These are phyloP conservation scores for Linum tenue DNA, from an alignment of 345 rosid genomes.

Conservation along the genomic window DNA sequence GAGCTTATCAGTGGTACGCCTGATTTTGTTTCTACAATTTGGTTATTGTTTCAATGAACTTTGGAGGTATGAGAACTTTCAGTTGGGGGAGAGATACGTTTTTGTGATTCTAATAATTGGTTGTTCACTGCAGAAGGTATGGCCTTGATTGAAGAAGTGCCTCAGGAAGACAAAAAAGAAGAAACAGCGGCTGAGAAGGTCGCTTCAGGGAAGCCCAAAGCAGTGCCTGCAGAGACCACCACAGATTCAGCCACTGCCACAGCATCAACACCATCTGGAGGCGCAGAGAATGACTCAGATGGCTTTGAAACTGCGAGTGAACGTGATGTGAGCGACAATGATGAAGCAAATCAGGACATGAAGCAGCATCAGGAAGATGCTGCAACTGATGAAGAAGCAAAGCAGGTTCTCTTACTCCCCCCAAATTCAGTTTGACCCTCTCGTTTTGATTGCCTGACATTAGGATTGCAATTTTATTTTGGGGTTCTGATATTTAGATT, in stretches of 20 bases:
- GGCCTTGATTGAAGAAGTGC: neutral
- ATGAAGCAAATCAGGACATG: slow-evolving; percentile 15
- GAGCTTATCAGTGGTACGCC: no score
- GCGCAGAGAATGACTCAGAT: slow-evolving; percentile 50
- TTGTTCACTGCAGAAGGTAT: neutral
- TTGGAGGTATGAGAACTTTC: no score
- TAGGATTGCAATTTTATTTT: neutral
- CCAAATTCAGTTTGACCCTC: neutral
- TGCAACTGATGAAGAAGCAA: slow-evolving; percentile 24
- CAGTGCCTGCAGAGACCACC: slow-evolving; percentile 4
- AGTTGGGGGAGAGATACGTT: no score
- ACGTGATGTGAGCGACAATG: slow-evolving; percentile 41
- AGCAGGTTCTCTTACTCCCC: slow-evolving; percentile 26
- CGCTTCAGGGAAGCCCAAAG: neutral
- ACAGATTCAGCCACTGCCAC: neutral
- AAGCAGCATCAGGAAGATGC: slow-evolving; percentile 14
- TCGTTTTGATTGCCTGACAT: neutral
- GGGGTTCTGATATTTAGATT: neutral
- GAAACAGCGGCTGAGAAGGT: neutral
- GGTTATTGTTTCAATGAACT: no score
- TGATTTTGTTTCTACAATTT: no score
- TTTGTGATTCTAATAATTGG: no score
- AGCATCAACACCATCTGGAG: slow-evolving; percentile 12
- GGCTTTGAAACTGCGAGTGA: slow-evolving; percentile 97
- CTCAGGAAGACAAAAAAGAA: neutral